phyloP scores from a whole-genome alignment of 2,329 filamentous ascomycete species.

The Aspergillus cejpii region DNA sequence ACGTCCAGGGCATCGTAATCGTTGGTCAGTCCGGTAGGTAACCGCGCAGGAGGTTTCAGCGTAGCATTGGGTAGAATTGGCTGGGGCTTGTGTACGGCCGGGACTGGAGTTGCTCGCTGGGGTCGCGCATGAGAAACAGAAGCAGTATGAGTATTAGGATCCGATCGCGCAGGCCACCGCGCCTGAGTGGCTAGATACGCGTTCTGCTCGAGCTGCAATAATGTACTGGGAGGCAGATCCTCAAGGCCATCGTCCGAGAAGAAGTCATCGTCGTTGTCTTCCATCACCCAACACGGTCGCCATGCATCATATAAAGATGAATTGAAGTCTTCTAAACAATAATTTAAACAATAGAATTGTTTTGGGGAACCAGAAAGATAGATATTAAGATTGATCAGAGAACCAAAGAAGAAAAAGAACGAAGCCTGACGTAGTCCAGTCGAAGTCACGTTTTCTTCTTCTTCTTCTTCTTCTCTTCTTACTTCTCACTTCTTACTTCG shows the following conservation, averaged over 20 bases:
- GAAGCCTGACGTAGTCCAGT: not conserved
- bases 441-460: not conserved
- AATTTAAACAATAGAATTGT: not conserved
- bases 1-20: conserved; percentile 41
- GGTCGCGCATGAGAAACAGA: conserved; percentile 2
- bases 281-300: conserved; percentile 39
- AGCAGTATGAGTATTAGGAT: conserved; percentile 3
- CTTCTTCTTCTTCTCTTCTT: conserved; percentile 7
- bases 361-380: not conserved
- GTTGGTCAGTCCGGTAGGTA: conserved; percentile 34
- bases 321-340: not conserved
- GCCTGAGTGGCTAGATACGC: conserved; percentile 42
- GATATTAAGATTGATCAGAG: not conserved
- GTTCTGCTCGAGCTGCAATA: conserved; percentile 42
- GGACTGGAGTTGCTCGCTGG: not conserved
- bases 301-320: conserved; percentile 25
- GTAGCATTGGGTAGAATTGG: conserved; percentile 11
- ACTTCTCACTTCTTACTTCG: conserved; percentile 6
- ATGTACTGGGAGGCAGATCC: conserved; percentile 38
- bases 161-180: conserved; percentile 20
- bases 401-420: conserved; percentile 5
- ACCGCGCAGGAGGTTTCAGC: conserved; percentile 24
- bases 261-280: conserved; percentile 43
- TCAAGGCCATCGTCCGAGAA: conserved; percentile 46
- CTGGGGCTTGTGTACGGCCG: not conserved